phyloP scores from a whole-genome alignment of 352 stramenopile genomes.

The Saprolegnia parasitica region DNA sequence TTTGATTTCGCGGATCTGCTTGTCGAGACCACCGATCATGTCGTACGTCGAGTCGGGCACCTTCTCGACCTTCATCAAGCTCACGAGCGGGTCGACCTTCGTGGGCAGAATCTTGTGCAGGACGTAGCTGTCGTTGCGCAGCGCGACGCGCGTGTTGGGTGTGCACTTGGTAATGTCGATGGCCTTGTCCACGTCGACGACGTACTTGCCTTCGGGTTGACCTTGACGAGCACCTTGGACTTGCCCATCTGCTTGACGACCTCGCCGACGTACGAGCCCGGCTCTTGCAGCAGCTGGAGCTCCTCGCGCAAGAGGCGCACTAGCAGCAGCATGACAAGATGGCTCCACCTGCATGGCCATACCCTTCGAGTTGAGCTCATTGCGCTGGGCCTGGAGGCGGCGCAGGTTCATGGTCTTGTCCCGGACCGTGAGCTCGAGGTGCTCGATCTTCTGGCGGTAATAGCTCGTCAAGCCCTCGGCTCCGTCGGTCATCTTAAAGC shows the following conservation, averaged over 20 bases:
- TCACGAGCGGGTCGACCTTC: constrained; percentile 93
- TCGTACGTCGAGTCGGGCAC: constrained; percentile 99
- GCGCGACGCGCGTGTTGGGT: constrained; percentile 97
- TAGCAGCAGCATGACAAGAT: constrained; percentile 31
- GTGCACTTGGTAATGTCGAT: constrained; percentile 95
- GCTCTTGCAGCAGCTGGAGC: constrained; percentile 97
- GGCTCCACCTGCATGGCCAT: too few relatives aligned
- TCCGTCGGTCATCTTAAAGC: constrained; percentile 40
- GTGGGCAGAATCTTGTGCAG: constrained; percentile 99
- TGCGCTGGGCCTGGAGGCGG: constrained; percentile 97
- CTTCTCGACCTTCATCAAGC: constrained; percentile 97
- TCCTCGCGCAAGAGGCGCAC: constrained; percentile 98
- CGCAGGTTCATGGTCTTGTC: constrained; percentile 96
- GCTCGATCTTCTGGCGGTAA: constrained; percentile 95
- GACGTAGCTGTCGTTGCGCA: constrained; percentile 99
- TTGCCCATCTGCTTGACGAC: constrained; percentile 99
- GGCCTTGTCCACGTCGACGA: constrained; percentile 98
- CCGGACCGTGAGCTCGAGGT: constrained; percentile 90
- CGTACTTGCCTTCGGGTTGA: constrained; percentile 99
- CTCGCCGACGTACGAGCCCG: constrained; percentile 97
- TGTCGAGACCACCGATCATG: constrained; percentile 99
- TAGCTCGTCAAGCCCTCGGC: constrained; percentile 79
- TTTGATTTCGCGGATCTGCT: constrained; percentile 99
- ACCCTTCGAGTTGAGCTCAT: constrained; percentile 99
- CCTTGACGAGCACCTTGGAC: constrained; percentile 99